phyloP scores from a whole-genome alignment of 495 filamentous ascomycete species.

The Ramalina intermedia region DNA sequence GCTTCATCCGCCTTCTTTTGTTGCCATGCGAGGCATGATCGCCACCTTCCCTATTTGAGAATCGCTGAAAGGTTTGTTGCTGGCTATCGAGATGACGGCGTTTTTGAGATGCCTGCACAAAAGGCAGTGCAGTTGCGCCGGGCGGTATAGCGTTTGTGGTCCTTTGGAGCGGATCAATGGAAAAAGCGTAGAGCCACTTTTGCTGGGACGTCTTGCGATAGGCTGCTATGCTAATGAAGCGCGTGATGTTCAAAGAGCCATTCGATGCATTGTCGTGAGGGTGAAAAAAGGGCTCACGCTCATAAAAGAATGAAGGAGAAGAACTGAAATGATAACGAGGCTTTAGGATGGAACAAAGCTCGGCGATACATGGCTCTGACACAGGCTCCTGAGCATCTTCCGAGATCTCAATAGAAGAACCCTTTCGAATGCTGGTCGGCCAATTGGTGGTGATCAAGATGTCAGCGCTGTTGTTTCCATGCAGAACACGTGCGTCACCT shows the following conservation, averaged over 20 bases:
- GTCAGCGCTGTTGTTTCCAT: slow-evolving; percentile 61
- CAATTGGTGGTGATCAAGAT: slow-evolving; percentile 77
- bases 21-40: slow-evolving; percentile 24
- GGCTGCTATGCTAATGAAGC: slow-evolving; percentile 76
- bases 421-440: slow-evolving; percentile 54
- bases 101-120: slow-evolving; percentile 38
- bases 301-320: slow-evolving; percentile 57
- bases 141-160: slow-evolving; percentile 39
- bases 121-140: slow-evolving; percentile 59
- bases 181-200: slow-evolving; percentile 86
- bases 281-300: slow-evolving; percentile 88
- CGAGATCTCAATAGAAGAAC: slow-evolving; percentile 40
- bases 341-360: slow-evolving; percentile 59
- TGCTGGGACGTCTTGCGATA: slow-evolving; percentile 58
- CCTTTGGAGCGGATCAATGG: slow-evolving; percentile 49
- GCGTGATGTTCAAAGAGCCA: slow-evolving; percentile 46
- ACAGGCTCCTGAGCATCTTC: slow-evolving; percentile 27
- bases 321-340: slow-evolving; percentile 80
- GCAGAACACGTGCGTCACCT: slow-evolving; percentile 58
- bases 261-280: slow-evolving; percentile 37
- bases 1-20: slow-evolving; percentile 34
- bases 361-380: slow-evolving; percentile 45
- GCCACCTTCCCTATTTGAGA: slow-evolving; percentile 28
- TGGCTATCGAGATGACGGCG: slow-evolving; percentile 37
- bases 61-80: slow-evolving; percentile 44